Conservation (phyloP, 1,284 basidiomycete genomes). For the Amylostereum chailletii region DNA sequence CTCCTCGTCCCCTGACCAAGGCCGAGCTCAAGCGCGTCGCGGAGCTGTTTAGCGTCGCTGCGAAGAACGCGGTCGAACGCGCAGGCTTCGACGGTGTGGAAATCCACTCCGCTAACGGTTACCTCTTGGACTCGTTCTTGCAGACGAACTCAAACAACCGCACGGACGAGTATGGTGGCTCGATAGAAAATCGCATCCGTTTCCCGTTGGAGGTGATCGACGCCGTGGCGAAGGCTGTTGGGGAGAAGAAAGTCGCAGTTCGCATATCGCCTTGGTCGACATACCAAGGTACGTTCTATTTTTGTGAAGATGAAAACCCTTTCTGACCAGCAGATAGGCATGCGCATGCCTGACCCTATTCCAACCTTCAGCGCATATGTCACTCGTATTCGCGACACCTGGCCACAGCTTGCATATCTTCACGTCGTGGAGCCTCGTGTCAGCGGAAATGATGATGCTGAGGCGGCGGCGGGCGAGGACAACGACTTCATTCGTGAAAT, state of each 20-base stretch:
- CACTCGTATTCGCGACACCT: conserved; percentile 1
- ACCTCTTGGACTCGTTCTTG: conserved; percentile 32
- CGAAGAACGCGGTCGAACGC: conserved; percentile 15
- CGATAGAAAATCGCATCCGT: conserved; percentile 41
- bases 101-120: conserved; percentile 31
- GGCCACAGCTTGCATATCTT: conserved; percentile 16
- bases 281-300: conserved; percentile 15
- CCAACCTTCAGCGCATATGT: conserved; percentile 4
- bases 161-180: conserved; percentile 53
- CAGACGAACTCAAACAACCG: conserved; percentile 37
- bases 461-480: conserved; percentile 7
- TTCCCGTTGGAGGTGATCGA: conserved; percentile 40
- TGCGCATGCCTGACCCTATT: conserved; percentile 11
- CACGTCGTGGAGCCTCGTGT: conserved; percentile 33
- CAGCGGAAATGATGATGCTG: conserved; percentile 4
- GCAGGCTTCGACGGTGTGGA: conserved; percentile 29
- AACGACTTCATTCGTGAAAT: conserved; percentile 19
- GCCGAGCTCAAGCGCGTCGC: conserved; percentile 20
- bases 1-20: conserved; percentile 17
- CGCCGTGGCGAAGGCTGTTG: conserved; percentile 17
- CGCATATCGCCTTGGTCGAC: conserved; percentile 32
- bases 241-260: conserved; percentile 22
- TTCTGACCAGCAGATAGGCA: conserved; percentile 5
- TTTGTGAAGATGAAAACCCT: neutral
- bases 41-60: conserved; percentile 15